A percentile compares a stretch with the other conserved stretches of the same genome.
Conservation (phyloP, 2,329 filamentous ascomycete species). For the Aspergillus pseudoviridinutans region DNA sequence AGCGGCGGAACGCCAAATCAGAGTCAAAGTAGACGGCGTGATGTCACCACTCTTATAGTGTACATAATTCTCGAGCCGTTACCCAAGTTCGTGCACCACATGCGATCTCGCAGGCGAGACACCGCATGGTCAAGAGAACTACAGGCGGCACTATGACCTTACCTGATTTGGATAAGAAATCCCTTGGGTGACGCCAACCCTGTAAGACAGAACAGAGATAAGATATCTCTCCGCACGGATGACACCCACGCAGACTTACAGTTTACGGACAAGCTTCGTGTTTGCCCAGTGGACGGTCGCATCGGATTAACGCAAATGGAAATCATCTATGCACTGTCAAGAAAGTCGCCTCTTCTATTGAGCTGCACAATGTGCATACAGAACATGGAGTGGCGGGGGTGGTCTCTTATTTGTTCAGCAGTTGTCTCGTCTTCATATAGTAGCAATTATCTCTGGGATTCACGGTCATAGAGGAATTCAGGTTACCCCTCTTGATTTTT, state of each 20-base stretch:
- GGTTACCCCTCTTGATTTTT: neutral
- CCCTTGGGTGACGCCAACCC: slow-evolving; percentile 12
- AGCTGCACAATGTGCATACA: neutral
- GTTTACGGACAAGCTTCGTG: neutral
- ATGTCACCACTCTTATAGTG: slow-evolving; percentile 2
- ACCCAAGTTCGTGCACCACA: slow-evolving; percentile 12
- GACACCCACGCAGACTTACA: neutral
- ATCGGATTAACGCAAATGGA: slow-evolving; percentile 27
- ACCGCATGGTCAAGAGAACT: neutral
- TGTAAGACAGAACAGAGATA: neutral
- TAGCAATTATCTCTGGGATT: neutral
- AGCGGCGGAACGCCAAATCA: slow-evolving; percentile 42
- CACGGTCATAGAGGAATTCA: neutral
- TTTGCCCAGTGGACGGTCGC: slow-evolving; percentile 12
- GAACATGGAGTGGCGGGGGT: neutral
- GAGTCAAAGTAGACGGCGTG: neutral
- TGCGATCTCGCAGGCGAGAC: slow-evolving; percentile 8
- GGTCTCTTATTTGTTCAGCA: neutral
- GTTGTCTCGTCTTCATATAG: neutral
- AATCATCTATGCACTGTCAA: slow-evolving; percentile 4
- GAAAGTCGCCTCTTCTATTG: neutral
- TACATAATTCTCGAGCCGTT: slow-evolving; percentile 8
- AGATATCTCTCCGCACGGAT: slow-evolving; percentile 3
- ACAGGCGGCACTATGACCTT: slow-evolving; percentile 18
- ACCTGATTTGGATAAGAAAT: slow-evolving; percentile 36